Base-by-base conservation (phyloP, 495 filamentous ascomycete species). In the Neurospora intermedia region DNA sequence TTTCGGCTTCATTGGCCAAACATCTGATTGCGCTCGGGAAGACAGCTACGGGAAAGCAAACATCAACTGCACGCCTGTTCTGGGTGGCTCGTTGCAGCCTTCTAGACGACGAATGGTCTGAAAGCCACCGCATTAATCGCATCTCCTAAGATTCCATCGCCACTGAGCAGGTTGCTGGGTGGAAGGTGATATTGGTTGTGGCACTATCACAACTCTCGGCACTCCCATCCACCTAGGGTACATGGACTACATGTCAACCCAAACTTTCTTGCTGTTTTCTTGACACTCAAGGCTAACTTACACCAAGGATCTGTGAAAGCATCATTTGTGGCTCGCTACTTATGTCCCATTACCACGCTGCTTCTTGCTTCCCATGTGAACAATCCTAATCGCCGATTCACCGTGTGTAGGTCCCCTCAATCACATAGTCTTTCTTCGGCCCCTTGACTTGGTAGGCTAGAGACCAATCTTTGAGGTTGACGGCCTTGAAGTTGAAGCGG, bases 391-490 rank as follows among this genome's bases (percentile, higher is more conserved):
- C 42, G 38, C 62, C 38, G 7, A 59, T 72, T 74, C 70, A 79
- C 70, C 83, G 77, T 42, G 73, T 82, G 73, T 89, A 90, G 0
- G 78, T 73, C 8, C 84, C 87, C 70, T 85, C 79, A 48, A 88
- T 87, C 1, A 78, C 85, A 80, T 92, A 93, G 77, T 92, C 88
- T 79, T 92, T 92, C 74, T 87, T 85, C 42, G 90, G 91, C 1
- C 90, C 91, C 69, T 83, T 87, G 54, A 92, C 90, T 31, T 78
- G 83, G 77, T 92, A 91, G 74, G 81, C 83, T 42, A 90, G 78
- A 74, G 79, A 83, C 84, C 90, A 92, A 69, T 80, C 79, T 48
- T 71, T 73, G 73, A 93, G 73, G 59, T 83, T 84, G 9, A 87
- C 82, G 0, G 85, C 86, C 69, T 82, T 73, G 76, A 92, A 91